Base-by-base conservation (phyloP, 116 monocot species). In the Iris pallida region DNA sequence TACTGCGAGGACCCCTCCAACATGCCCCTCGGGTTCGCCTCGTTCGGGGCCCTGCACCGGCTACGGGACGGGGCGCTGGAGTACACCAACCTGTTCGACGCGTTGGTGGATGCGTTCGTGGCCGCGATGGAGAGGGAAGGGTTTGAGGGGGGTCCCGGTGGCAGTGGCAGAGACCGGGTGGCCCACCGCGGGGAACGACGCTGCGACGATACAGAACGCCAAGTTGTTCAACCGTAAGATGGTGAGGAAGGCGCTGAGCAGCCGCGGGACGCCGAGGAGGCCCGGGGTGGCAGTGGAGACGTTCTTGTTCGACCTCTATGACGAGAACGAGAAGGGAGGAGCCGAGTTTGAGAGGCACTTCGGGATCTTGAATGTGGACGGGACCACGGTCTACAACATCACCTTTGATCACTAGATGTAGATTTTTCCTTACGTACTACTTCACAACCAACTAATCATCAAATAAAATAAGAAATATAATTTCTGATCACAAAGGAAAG, bases 331-430 rank as follows among this genome's bases (percentile, higher is more conserved):
- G 58, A 58, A 58, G 58, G 0, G 4, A 0, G 68, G 68, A 0
- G 61, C 55, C 0, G 74, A 78, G 17, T 59, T 59, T 0, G 89
- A 89, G 68, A 68, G 71, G 45, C 71, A 89, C 68, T 89, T 85
- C 4, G 89, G 89, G 5, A 43, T 89, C 11, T 85, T 64, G 16
- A 44, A 76, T 42, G 66, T 66, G 8, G 74, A 74, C 16, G 59
- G 58, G 66, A 66, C 42, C 10, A 66, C 66, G 59, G 74, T 74
- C 47, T 74, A 74, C 49, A 59, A 59, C 9, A 59, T 74, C 5
- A 17, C 52, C 47, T 74, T 74, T 52, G 30, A 30, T n/a, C n/a
- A n/a, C n/a, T n/a, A n/a, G n/a, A n/a, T n/a, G n/a, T n/a, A n/a
- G n/a, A n/a, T n/a, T n/a, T n/a, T n/a, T n/a, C n/a, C n/a, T n/a